phyloP scores from a whole-genome alignment of 345 rosid genomes.

The Pistacia atlantica region DNA sequence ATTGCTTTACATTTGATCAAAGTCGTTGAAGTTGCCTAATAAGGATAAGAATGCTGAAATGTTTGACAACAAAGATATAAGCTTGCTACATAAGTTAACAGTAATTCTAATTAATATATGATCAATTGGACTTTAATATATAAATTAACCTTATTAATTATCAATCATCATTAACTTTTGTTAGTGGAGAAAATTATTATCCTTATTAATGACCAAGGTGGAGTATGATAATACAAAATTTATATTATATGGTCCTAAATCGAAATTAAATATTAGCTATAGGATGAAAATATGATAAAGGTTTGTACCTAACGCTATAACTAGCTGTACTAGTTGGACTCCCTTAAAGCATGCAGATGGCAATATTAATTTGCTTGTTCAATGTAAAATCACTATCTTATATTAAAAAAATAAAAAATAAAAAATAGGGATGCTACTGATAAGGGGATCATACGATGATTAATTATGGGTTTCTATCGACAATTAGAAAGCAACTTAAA shows the following conservation, averaged over 20 bases:
- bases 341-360: background rate
- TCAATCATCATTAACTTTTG: background rate
- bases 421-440: background rate
- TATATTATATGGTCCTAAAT: background rate
- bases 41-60: too few species aligned
- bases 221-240: background rate
- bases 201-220: background rate
- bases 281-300: background rate
- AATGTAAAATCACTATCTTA: background rate
- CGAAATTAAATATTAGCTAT: conserved; percentile 6
- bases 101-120: too few species aligned
- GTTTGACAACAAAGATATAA: background rate
- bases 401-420: too few species aligned
- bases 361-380: too few species aligned
- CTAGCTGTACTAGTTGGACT: background rate
- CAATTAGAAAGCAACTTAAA: background rate
- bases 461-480: background rate
- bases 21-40: too few species aligned
- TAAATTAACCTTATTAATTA: background rate
- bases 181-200: background rate
- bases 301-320: background rate
- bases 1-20: too few species aligned
- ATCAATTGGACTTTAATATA: background rate
- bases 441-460: background rate
- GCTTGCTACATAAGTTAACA: background rate